These are phyloP conservation scores for Aechmea fasciata DNA, from an alignment of 176 grass and related monocot genomes.

Conservation along the genomic window DNA sequence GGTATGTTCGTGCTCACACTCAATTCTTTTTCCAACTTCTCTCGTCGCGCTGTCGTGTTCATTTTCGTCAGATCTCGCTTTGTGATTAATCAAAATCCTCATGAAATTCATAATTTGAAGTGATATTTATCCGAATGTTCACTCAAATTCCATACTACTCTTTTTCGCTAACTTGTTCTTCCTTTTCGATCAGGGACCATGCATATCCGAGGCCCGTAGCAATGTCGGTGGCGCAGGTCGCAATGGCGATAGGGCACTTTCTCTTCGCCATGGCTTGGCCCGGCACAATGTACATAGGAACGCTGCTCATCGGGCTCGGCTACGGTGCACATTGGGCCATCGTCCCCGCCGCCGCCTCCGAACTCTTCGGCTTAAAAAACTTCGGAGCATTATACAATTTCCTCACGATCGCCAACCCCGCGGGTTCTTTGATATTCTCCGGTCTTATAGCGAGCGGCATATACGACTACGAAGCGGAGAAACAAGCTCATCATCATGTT, in stretches of 20 bases:
- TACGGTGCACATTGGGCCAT: constrained; percentile 72
- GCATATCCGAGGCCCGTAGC: constrained; percentile 68
- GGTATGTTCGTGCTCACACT: constrained; percentile 29
- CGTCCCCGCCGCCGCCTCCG: constrained; percentile 58
- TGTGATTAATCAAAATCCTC: too few species aligned
- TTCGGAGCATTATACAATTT: constrained; percentile 92
- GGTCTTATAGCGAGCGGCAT: constrained; percentile 63
- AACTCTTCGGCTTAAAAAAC: constrained; percentile 69
- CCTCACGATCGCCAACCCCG: constrained; percentile 69
- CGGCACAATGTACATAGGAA: constrained; percentile 71
- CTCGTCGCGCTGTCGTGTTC: background rate
- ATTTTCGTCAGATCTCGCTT: background rate
- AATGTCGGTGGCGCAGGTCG: constrained; percentile 45
- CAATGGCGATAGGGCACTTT: constrained; percentile 64
- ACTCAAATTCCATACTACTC: background rate
- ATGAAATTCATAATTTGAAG: too few species aligned
- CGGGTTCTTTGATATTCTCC: constrained; percentile 60
- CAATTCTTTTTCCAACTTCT: background rate
- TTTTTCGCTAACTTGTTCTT: background rate
- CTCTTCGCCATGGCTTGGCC: constrained; percentile 91
- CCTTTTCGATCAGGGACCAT: constrained; percentile 41
- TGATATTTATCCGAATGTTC: too few species aligned
- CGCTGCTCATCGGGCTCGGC: constrained; percentile 64
- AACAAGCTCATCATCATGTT: constrained; percentile 43
- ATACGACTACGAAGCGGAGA: constrained; percentile 66